phyloP scores from a whole-genome alignment of 2,329 filamentous ascomycete species.

The Trichoderma endophyticum region DNA sequence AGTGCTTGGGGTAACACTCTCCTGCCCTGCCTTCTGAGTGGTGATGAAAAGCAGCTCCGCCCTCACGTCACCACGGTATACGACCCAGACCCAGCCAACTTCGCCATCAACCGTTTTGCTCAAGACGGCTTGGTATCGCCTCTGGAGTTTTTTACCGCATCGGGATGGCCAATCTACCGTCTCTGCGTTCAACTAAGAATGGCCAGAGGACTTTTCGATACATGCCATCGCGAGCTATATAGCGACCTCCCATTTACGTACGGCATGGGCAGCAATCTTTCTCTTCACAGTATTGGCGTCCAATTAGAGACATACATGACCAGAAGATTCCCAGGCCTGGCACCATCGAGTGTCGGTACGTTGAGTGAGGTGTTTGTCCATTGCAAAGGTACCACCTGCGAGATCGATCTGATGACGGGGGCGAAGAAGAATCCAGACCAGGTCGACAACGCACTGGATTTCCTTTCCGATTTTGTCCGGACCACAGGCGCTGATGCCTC shows the following conservation, averaged over 20 bases:
- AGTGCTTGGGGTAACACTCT: not conserved
- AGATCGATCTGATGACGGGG: no score
- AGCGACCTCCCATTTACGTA: constrained; percentile 18
- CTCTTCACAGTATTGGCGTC: no score
- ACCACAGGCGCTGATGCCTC: no score
- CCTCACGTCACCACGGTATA: rapidly evolving
- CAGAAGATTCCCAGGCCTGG: not conserved
- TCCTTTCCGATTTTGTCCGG: no score
- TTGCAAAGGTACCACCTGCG: no score
- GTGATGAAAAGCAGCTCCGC: not conserved
- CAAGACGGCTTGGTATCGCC: not conserved
- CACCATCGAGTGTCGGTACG: not conserved
- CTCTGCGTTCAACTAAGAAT: not conserved
- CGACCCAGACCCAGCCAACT: no score
- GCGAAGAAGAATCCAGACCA: no score
- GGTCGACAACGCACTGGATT: no score
- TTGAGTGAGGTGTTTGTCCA: no score
- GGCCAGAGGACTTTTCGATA: constrained; percentile 19
- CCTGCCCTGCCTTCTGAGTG: not conserved
- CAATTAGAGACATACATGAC: not conserved
- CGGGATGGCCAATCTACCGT: not conserved
- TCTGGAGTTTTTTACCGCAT: not conserved
- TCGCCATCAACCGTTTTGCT: not conserved
- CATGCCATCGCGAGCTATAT: constrained; percentile 20
- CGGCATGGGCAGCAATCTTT: not conserved